Evolutionary conservation across 2,329 filamentous ascomycete species (phyloP), one percentile per base, ranked within the genome.

Genomic region (Remersonia thermophila): DNA sequence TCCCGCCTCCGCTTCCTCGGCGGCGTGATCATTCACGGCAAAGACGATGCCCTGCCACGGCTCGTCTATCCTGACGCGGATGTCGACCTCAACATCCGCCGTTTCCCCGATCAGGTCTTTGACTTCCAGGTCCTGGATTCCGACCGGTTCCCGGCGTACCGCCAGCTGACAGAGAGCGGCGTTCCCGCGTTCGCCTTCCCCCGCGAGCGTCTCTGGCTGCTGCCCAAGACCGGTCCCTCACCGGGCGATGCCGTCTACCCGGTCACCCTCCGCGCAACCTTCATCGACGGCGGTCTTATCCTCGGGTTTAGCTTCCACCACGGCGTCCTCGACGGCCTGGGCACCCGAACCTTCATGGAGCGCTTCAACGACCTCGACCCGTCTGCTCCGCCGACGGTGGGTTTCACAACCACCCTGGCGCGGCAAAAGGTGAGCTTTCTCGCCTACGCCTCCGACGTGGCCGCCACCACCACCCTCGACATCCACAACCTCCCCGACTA

Each of bases 261-360:
- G 0, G 13, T 39, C 23, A 41, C 38, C 0, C 26, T 44, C 10
- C 11, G 26, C 10, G 31, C 7, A 0, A 25, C 31, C 6, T 41
- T 44, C 32, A 31, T 44, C 17, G 1, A 9, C 3, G 41, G 41
- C 3, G 41, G 41, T n/a, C 32, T 44, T 0, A 15, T 44, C 8
- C 26, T 44, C 2, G 37, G 38, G 12, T 44, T 44, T 18, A 17
- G 33, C 2, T 32, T 41, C 8, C 31, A 39, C 23, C 41, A 44
- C 32, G 32, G 36, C 25, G 23, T 44, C 29, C 25, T 41, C n/a
- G 38, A 44, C 17, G 38, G 41, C 20, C 12, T 4, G 10, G 32
- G 27, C 2, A 31, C 17, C 3, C 8, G 17, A 17, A 15, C 32
- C 10, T 36, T 43, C 20, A 20, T 40, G 12, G n/a, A 34, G 6